Percentiles rank a stretch among this genome's conserved stretches.
Conservation (phyloP, 2,329 filamentous ascomycete genomes). For the Grosmannia penicillata region DNA sequence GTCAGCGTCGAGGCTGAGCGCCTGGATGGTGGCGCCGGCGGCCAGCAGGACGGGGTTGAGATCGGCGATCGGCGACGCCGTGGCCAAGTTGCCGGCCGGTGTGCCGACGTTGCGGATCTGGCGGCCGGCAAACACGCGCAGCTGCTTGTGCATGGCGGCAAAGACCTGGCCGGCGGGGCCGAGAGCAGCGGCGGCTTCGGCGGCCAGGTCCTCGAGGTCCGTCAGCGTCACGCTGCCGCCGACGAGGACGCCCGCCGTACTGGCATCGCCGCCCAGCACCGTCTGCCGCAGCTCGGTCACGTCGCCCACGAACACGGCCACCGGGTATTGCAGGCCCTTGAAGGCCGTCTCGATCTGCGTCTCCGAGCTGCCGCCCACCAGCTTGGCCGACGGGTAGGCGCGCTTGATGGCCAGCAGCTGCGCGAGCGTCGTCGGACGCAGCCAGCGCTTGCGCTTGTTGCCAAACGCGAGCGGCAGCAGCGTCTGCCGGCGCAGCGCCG, state of each 20-base stretch:
- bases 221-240: slow-evolving; percentile 88
- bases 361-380: slow-evolving; percentile 92
- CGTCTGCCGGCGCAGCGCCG: slow-evolving; percentile 66
- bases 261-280: slow-evolving; percentile 59
- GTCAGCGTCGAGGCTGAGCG: slow-evolving; percentile 52
- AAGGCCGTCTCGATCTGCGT: slow-evolving; percentile 98
- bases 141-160: slow-evolving; percentile 79
- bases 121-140: slow-evolving; percentile 85
- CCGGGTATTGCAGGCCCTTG: slow-evolving; percentile 80
- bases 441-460: slow-evolving; percentile 91
- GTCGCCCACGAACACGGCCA: slow-evolving; percentile 85
- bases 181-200: slow-evolving; percentile 71
- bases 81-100: slow-evolving; percentile 84
- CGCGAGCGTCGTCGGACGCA: slow-evolving; percentile 69
- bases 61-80: slow-evolving; percentile 91
- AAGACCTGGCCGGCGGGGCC: slow-evolving; percentile 64
- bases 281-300: slow-evolving; percentile 81
- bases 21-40: slow-evolving; percentile 66
- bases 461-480: slow-evolving; percentile 75
- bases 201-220: slow-evolving; percentile 74
- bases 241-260: slow-evolving; percentile 82
- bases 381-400: slow-evolving; percentile 70
- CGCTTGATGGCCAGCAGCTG: slow-evolving; percentile 88
- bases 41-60: slow-evolving; percentile 89
- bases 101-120: slow-evolving; percentile 98